Evolutionary conservation across 371 early-diverging fungal genomes (phyloP), one percentile per base, ranked within the genome.

Genomic region (Actinomucor elegans): DNA sequence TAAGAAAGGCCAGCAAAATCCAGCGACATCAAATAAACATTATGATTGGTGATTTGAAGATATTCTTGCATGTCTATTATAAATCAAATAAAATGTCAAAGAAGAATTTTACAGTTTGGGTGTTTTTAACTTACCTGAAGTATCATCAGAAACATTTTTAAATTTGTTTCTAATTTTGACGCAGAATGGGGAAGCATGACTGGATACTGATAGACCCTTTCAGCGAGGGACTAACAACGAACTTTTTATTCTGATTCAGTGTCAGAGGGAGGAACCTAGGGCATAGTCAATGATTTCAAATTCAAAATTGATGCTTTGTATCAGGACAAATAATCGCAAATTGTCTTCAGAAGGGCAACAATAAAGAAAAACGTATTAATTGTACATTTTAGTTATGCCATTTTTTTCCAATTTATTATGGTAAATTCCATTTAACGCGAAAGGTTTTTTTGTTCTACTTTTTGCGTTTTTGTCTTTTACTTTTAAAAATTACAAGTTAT

Each of bases 321-420:
- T 15, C 26, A 33, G 24, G 57, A 50, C 34, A 56, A 43, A 35
- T 32, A 49, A 41, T 41, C 24, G 35, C 27, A 34, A 35, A 56
- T 48, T 49, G 41, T 23, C 43, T 40, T 24, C 27, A 45, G 36
- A 26, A 57, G 28, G 40, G 24, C 28, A 10, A 51, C 57, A 51
- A 57, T 44, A 36, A 34, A 44, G 43, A 46, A 21, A 24, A 35
- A n/a, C n/a, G 10, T 49, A 18, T 57, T 57, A 37, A 40, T 45
- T 51, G 46, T 51, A 27, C 46, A 57, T 51, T 57, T 57, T 42
- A 40, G 45, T 57, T 57, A 57, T 51, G 45, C 47, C 27, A 58
- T 47, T 58, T 34, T 35, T 58, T 36, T n/a, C n/a, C n/a, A 31
- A 44, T 47, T 52, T 59, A 59, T 48, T 49, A 53, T 59, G 43